These are phyloP conservation scores for Actinidia polygama DNA, from an alignment of 179 eudicot genomes.

Conservation along the genomic window DNA sequence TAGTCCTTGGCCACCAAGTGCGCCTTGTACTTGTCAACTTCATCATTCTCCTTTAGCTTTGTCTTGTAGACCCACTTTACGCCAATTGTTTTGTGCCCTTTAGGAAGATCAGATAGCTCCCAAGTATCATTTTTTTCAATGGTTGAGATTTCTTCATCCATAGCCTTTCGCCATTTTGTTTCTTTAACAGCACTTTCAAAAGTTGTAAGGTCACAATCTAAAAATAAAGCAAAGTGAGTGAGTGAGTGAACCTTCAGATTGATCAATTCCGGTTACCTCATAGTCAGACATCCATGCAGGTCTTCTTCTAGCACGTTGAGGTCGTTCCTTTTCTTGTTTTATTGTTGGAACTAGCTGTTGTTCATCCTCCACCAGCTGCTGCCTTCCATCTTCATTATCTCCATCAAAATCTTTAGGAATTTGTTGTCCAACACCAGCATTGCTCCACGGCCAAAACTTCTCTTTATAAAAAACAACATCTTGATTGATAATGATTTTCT, in stretches of 20 bases:
- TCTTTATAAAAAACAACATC: not conserved
- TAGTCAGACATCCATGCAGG: not conserved
- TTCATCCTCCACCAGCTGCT: not conserved
- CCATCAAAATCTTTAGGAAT: not conserved
- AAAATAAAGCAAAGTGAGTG: not conserved
- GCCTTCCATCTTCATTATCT: no score
- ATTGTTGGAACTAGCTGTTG: no score
- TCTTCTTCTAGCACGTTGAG: not conserved
- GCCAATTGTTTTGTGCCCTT: not conserved
- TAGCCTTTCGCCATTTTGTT: not conserved
- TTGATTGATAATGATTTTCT: no score
- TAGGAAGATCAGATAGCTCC: not conserved
- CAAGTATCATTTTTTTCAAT: not conserved
- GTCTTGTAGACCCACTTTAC: not conserved
- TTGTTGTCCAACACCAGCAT: no score
- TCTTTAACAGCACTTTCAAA: not conserved
- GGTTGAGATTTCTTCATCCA: not conserved
- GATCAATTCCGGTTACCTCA: not conserved
- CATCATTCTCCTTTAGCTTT: not conserved
- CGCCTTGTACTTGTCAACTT: not conserved
- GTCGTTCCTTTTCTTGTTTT: not conserved
- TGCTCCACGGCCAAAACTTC: not conserved
- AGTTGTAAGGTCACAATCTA: not conserved
- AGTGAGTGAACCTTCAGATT: not conserved
- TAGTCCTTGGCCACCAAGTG: not conserved